A percentile compares a stretch with the other conserved stretches of the same genome.
phyloP scores from a whole-genome alignment of 805 yeast genomes.

The Candida montana region DNA sequence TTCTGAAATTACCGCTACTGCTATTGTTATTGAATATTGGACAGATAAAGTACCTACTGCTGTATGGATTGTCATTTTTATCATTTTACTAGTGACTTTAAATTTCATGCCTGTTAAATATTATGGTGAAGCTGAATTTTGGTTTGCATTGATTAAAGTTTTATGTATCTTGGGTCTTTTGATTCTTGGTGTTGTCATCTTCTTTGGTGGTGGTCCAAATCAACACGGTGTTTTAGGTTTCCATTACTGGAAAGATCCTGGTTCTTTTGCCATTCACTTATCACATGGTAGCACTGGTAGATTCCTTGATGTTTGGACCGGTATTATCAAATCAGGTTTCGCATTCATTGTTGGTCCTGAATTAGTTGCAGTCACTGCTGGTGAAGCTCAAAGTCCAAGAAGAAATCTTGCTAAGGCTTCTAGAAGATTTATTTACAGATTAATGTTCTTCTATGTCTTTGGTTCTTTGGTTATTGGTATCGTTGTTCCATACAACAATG shows the following conservation, averaged over 20 bases:
- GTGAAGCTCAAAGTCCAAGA: slow-evolving; percentile 58
- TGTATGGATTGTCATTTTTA: slow-evolving; percentile 57
- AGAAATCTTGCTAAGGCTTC: slow-evolving; percentile 59
- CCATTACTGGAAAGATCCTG: slow-evolving; percentile 60
- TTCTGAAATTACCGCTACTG: slow-evolving; percentile 55
- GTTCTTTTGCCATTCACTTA: slow-evolving; percentile 47
- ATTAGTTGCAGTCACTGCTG: slow-evolving; percentile 50
- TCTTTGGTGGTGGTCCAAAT: slow-evolving; percentile 62
- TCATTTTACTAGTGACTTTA: slow-evolving; percentile 37
- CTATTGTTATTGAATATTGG: slow-evolving; percentile 49
- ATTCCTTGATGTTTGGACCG: slow-evolving; percentile 60
- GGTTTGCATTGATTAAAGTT: slow-evolving; percentile 58
- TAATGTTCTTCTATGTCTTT: slow-evolving; percentile 52
- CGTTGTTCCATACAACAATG: slow-evolving; percentile 57
- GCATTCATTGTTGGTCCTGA: slow-evolving; percentile 63
- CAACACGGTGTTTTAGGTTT: slow-evolving; percentile 52
- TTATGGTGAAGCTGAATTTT: slow-evolving; percentile 58
- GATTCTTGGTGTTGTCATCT: slow-evolving; percentile 48
- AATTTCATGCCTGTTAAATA: slow-evolving; percentile 54
- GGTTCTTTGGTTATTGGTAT: slow-evolving; percentile 69
- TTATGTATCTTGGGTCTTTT: slow-evolving; percentile 60
- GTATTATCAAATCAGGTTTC: slow-evolving; percentile 58
- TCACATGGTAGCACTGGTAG: slow-evolving; percentile 52
- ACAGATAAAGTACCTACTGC: slow-evolving; percentile 54
- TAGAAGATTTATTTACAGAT: slow-evolving; percentile 47